Base-by-base conservation (phyloP, 768 basidiomycete species). In the Chlorophyllum brunneum region DNA sequence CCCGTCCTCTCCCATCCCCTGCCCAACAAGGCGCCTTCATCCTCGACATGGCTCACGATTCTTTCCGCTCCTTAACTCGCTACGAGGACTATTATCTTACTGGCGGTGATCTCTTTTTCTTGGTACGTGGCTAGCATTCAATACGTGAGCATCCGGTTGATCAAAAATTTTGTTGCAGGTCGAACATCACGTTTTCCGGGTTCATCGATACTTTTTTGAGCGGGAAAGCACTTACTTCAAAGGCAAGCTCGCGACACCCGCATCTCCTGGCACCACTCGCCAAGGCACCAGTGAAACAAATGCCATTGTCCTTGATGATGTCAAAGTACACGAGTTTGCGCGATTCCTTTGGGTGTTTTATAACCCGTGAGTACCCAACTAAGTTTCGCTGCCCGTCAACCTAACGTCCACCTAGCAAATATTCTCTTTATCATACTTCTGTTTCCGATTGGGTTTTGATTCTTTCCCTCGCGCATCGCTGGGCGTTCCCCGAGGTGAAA, bases 161-260 rank as follows among this genome's bases (percentile, higher is more conserved):
- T 30, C 38, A 6, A 39, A 29, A 36, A n/a, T n/a, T n/a, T n/a
- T n/a, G n/a, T n/a, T 30, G 37, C 49, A 86, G 85, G 79, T 80
- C 13, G 81, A 83, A 42, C 74, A 81, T 49, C 64, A 70, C 3
- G 66, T 78, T 0, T 87, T 83, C 55, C 68, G 77, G 0, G 72
- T 88, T 0, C 84, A 86, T 53, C 71, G 77, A 0, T 81, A 78
- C 38, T 85, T 86, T 43, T 83, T 88, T 33, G 71, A 73, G n/a
- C 69, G 85, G 0, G 83, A 88, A 46, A 85, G 83, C 0, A 44
- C 64, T 0, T 72, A 67, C 26, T 84, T 85, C 61, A 63, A 62
- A 8, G 61, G 64, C 0, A 66, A 71, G 44, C 50, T 80, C 33
- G 54, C 59, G 4, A 41, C 50, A 15, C 65, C 73, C 5, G 59